Percentiles rank a stretch among this genome's conserved stretches.
phyloP scores from a whole-genome alignment of 805 yeast genomes.

The Saccharomycopsis sp. region DNA sequence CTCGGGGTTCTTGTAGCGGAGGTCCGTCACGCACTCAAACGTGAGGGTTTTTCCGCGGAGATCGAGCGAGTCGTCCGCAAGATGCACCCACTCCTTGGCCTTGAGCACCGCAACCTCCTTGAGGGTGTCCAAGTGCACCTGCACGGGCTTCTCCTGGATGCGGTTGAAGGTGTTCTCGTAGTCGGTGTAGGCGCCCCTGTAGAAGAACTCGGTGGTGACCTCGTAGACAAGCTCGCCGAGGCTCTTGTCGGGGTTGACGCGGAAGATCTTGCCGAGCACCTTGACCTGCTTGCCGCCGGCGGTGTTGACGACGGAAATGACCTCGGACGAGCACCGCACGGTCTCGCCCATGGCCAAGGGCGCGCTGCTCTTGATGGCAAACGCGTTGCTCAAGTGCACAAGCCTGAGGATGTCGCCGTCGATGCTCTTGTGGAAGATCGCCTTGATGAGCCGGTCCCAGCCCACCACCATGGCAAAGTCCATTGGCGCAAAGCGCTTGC shows the following conservation, averaged over 20 bases:
- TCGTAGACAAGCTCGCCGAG: constrained; percentile 81
- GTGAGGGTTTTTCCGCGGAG: constrained; percentile 74
- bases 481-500: constrained; percentile 86
- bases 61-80: constrained; percentile 59
- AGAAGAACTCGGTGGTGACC: constrained; percentile 90
- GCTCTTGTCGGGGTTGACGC: constrained; percentile 28
- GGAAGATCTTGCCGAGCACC: constrained; percentile 81
- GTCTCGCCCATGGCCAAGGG: constrained; percentile 86
- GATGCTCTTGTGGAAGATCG: constrained; percentile 93
- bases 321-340: constrained; percentile 74
- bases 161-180: constrained; percentile 89
- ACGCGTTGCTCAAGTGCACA: constrained; percentile 93
- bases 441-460: constrained; percentile 96
- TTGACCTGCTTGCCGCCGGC: constrained; percentile 93
- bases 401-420: constrained; percentile 94
- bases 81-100: constrained; percentile 97
- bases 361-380: constrained; percentile 83
- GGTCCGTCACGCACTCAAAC: constrained; percentile 82
- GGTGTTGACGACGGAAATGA: constrained; percentile 84
- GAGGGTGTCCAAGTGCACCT: constrained; percentile 61
- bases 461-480: constrained; percentile 98
- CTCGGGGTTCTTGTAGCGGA: constrained; percentile 68
- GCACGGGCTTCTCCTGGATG: constrained; percentile 78
- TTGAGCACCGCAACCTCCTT: constrained; percentile 90
- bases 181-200: constrained; percentile 87